Evolutionary conservation across 1,284 basidiomycete genomes (phyloP).

Genomic region (Fomitopsis palustris): DNA sequence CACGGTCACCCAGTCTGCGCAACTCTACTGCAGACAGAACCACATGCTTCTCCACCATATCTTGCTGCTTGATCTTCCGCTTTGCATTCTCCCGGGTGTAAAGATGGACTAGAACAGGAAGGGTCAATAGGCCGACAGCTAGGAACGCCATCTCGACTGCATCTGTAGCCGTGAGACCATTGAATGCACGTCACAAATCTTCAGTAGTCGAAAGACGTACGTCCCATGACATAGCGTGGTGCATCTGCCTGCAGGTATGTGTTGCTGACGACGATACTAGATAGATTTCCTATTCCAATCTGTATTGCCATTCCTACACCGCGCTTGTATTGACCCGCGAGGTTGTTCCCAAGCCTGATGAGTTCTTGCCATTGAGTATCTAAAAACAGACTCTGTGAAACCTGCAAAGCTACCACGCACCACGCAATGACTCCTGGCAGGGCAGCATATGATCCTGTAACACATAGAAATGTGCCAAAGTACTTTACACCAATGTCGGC

Average conservation of each 20-base stretch:
- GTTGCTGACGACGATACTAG: conserved; percentile 51
- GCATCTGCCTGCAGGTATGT: conserved; percentile 55
- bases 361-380: too few relatives aligned
- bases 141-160: conserved; percentile 65
- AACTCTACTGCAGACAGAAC: conserved; percentile 33
- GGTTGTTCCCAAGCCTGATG: conserved; percentile 53
- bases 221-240: conserved; percentile 58
- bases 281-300: conserved; percentile 45
- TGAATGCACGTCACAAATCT: too few relatives aligned
- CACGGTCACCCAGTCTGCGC: conserved; percentile 30
- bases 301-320: conserved; percentile 44
- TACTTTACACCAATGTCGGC: conserved; percentile 54
- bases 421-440: conserved; percentile 67
- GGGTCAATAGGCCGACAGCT: conserved; percentile 56
- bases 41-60: background rate
- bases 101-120: conserved; percentile 45
- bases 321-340: conserved; percentile 61
- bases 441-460: conserved; percentile 55
- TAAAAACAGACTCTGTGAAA: too few relatives aligned
- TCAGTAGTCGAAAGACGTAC: conserved; percentile 34
- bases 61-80: too few relatives aligned
- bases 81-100: conserved; percentile 38
- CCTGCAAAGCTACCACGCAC: conserved; percentile 34
- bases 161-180: conserved; percentile 30
- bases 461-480: conserved; percentile 63